A percentile compares a stretch with the other conserved stretches of the same genome.
Conservation (phyloP, 257 asterid species). For the Prunella vulgaris region DNA sequence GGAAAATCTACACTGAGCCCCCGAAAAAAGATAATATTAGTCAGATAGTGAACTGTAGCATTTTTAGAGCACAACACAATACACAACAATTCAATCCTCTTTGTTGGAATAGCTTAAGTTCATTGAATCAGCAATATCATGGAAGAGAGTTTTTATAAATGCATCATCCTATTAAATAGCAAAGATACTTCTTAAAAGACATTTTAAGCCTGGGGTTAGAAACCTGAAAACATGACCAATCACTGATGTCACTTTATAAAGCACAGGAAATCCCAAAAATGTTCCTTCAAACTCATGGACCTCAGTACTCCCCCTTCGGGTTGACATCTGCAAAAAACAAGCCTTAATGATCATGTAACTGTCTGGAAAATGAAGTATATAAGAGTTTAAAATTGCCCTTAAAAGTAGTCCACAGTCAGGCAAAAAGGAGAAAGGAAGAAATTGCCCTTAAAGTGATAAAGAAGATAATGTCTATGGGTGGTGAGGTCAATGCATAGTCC, state of each 20-base stretch:
- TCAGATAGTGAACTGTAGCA: slow-evolving; percentile 4
- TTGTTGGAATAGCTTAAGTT: not conserved
- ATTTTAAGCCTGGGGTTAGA: slow-evolving; percentile 15
- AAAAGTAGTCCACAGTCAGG: not conserved
- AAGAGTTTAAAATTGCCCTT: not conserved
- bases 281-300: slow-evolving; percentile 81
- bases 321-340: slow-evolving; percentile 59
- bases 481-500: not conserved
- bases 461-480: not conserved
- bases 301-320: slow-evolving; percentile 78
- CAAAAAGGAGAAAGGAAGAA: not conserved
- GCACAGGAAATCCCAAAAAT: slow-evolving; percentile 65
- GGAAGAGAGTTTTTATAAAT: not conserved
- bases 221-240: slow-evolving; percentile 98
- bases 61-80: slow-evolving; percentile 14
- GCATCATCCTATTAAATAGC: not conserved
- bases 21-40: slow-evolving; percentile 27
- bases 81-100: not conserved
- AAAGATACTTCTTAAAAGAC: slow-evolving; percentile 6
- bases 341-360: not conserved
- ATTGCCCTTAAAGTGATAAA: not conserved
- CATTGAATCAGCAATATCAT: not conserved
- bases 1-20: slow-evolving; percentile 78
- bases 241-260: slow-evolving; percentile 84
- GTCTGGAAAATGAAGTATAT: not conserved